Base-by-base conservation (phyloP, 768 basidiomycete species). In the Mrakia gelida region DNA sequence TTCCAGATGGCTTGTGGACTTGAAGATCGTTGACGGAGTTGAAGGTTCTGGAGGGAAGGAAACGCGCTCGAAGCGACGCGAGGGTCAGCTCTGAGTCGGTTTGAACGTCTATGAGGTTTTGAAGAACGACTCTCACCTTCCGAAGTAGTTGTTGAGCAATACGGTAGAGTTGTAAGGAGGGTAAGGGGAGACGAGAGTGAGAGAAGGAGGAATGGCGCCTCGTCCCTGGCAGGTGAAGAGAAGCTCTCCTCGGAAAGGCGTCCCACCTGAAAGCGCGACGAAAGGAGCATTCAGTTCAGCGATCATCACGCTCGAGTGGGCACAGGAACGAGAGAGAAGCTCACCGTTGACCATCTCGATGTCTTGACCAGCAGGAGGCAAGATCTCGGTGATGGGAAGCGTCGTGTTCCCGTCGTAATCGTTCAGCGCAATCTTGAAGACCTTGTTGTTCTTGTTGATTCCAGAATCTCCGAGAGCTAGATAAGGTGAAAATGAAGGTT, bases 71-170 rank as follows among this genome's bases (percentile, higher is more conserved):
- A 21, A 52, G 38, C 38, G 15, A 52, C 16, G 18, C 2, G 15
- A 21, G 3, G 49, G 49, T 52, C 49, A 45, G 49, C 18, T 52
- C 16, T n/a, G n/a, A n/a, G n/a, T 45, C 45, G 15, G 45, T 45
- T 45, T 10, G 45, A 45, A 45, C 9, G 45, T 6, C 45, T 1
- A 11, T 10, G 45, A 45, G 15, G 45, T 10, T 16, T 1, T 45
- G 49, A 18, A 52, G 49, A 52, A 5, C 18, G 4, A 18, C 15
- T 52, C 49, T 52, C 49, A 52, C 3, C 91, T 86, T 2, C 92
- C 92, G 81, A 88, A 91, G 84, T 88, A 92, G 84, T 92, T 93
- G 84, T 93, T 91, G 79, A 93, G 83, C 23, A 93, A 83, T 43
- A 91, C 87, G 0, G 91, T 92, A 5, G 88, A 85, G 75, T 92